Percentiles rank a stretch among this genome's conserved stretches.
These are phyloP conservation scores for Arxiozyma heterogenica DNA, from an alignment of 1,139 yeast species.

Conservation along the genomic window DNA sequence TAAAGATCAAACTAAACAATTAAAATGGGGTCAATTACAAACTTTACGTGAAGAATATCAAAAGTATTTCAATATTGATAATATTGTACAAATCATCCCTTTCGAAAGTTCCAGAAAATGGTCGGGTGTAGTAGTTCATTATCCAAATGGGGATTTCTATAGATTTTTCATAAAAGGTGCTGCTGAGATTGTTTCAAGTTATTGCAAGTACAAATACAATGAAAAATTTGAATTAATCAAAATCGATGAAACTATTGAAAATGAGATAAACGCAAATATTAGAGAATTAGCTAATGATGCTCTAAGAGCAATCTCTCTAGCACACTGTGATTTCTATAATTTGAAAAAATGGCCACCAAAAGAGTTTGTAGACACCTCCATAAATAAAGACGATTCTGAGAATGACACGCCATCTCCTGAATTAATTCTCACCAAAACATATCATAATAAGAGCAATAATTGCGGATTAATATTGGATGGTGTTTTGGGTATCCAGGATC, in stretches of 20 bases:
- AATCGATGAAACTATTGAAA: slow-evolving; percentile 24
- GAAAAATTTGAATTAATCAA: slow-evolving; percentile 30
- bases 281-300: slow-evolving; percentile 65
- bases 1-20: slow-evolving; percentile 40
- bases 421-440: slow-evolving; percentile 28
- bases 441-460: slow-evolving; percentile 9
- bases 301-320: slow-evolving; percentile 75
- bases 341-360: slow-evolving; percentile 58
- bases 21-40: slow-evolving; percentile 35
- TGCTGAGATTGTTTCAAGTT: slow-evolving; percentile 70
- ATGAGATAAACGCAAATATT: slow-evolving; percentile 39
- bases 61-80: slow-evolving; percentile 25
- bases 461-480: slow-evolving; percentile 50
- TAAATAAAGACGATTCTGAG: not conserved
- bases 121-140: slow-evolving; percentile 68
- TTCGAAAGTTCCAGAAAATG: slow-evolving; percentile 90
- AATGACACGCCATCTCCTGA: slow-evolving; percentile 41
- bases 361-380: slow-evolving; percentile 27
- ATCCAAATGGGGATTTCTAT: slow-evolving; percentile 36
- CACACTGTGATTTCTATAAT: slow-evolving; percentile 58
- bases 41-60: slow-evolving; percentile 33
- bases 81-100: slow-evolving; percentile 66
- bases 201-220: slow-evolving; percentile 40
- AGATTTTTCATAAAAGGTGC: slow-evolving; percentile 85
- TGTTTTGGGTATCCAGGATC: slow-evolving; percentile 90